Percentiles rank a stretch among this genome's conserved stretches.
phyloP scores from a whole-genome alignment of 257 asterid species.

The Solanum sitiens region DNA sequence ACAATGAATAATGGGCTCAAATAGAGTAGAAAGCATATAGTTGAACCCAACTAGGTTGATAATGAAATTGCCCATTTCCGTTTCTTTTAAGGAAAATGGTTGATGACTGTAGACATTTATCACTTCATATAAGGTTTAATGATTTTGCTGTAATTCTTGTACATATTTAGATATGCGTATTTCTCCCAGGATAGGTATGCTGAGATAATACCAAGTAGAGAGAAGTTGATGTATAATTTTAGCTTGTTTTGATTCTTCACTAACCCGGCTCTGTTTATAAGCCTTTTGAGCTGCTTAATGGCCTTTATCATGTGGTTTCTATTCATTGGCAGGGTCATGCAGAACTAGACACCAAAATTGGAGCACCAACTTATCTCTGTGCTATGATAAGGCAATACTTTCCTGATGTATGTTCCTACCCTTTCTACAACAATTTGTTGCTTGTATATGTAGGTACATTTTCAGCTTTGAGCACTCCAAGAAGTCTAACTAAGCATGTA shows the following conservation, averaged over 20 bases:
- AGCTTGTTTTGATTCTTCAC: neutral
- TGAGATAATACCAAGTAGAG: neutral
- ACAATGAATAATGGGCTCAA: neutral
- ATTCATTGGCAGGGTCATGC: slow-evolving; percentile 46
- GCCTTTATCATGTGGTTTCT: neutral
- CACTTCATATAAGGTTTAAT: neutral
- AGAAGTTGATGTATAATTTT: neutral
- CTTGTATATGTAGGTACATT: neutral
- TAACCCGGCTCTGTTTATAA: neutral
- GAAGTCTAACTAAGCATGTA: neutral
- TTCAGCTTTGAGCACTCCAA: neutral
- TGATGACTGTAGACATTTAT: neutral
- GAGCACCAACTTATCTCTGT: slow-evolving; percentile 47
- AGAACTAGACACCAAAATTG: slow-evolving; percentile 76
- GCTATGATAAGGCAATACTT: slow-evolving; percentile 62
- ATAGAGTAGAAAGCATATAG: neutral
- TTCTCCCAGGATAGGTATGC: neutral
- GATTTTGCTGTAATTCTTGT: neutral
- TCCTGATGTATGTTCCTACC: slow-evolving; percentile 36
- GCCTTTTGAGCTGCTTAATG: neutral
- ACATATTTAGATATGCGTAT: neutral
- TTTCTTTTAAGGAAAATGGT: neutral
- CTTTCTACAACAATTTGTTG: neutral
- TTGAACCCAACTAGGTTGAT: neutral
- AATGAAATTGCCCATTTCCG: neutral